Conservation (phyloP, 306 rosid genomes). For the Prunus mume region DNA sequence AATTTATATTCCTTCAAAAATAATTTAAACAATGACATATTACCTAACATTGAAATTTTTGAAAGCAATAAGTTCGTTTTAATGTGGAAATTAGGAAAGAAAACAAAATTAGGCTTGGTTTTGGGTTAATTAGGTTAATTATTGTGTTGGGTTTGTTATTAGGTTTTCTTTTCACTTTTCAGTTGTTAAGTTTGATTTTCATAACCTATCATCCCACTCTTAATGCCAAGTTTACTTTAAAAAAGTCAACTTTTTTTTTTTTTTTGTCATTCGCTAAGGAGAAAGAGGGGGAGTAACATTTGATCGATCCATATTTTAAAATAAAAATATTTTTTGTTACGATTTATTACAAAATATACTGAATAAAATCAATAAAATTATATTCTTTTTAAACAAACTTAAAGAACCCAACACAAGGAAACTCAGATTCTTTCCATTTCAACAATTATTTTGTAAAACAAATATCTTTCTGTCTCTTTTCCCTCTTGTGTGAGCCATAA, state of each 20-base stretch:
- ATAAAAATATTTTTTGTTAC: too few relatives aligned
- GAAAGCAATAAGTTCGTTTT: not conserved
- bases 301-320: not conserved
- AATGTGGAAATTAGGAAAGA: too few relatives aligned
- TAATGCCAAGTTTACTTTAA: not conserved
- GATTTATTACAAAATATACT: not conserved
- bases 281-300: too few relatives aligned
- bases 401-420: too few relatives aligned
- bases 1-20: not conserved
- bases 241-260: not conserved
- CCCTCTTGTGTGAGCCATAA: not conserved
- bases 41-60: not conserved
- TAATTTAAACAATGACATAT: not conserved
- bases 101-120: not conserved
- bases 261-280: too few relatives aligned
- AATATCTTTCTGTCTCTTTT: not conserved
- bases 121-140: not conserved
- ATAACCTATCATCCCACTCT: not conserved
- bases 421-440: not conserved
- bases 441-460: too few relatives aligned
- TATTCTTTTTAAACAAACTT: too few relatives aligned
- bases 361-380: too few relatives aligned
- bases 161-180: not conserved
- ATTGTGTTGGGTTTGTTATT: not conserved
- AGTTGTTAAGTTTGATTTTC: not conserved